These are phyloP conservation scores for Lecanosticta acicola DNA, from an alignment of 2,329 filamentous ascomycete species.

Conservation along the genomic window DNA sequence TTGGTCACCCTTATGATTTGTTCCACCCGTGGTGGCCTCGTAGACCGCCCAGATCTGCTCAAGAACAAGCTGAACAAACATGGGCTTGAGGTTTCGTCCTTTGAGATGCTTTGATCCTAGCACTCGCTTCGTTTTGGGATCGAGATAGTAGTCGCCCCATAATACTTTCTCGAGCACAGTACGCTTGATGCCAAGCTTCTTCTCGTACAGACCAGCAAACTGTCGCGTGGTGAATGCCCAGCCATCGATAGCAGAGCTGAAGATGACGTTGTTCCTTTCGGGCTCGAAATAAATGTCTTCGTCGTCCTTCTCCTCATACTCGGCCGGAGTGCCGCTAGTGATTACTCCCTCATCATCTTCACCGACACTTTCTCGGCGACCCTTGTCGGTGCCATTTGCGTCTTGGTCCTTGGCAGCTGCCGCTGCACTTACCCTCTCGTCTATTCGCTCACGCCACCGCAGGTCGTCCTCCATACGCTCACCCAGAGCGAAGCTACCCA, in stretches of 20 bases:
- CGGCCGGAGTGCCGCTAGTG: conserved; percentile 45
- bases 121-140: conserved; percentile 94
- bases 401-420: conserved; percentile 36
- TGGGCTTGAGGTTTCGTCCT: conserved; percentile 82
- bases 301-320: conserved; percentile 86
- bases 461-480: conserved; percentile 98
- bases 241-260: conserved; percentile 95
- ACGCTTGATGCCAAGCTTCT: conserved; percentile 92
- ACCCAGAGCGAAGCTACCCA: conserved; percentile 95
- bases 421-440: conserved; percentile 72
- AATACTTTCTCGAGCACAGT: conserved; percentile 83
- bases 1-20: conserved; percentile 76
- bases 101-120: conserved; percentile 88
- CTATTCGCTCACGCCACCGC: conserved; percentile 89
- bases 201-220: conserved; percentile 89
- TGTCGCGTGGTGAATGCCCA: conserved; percentile 97
- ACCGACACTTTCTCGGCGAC: conserved; percentile 43
- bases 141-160: conserved; percentile 94
- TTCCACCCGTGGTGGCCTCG: conserved; percentile 77
- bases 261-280: conserved; percentile 98
- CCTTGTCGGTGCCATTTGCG: conserved; percentile 25
- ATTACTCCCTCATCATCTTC: conserved; percentile 51
- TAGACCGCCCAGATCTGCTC: conserved; percentile 97
- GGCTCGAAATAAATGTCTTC: conserved; percentile 97
- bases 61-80: conserved; percentile 94